phyloP scores from a whole-genome alignment of 305 asterid genomes.

The Plantago lanceolata region DNA sequence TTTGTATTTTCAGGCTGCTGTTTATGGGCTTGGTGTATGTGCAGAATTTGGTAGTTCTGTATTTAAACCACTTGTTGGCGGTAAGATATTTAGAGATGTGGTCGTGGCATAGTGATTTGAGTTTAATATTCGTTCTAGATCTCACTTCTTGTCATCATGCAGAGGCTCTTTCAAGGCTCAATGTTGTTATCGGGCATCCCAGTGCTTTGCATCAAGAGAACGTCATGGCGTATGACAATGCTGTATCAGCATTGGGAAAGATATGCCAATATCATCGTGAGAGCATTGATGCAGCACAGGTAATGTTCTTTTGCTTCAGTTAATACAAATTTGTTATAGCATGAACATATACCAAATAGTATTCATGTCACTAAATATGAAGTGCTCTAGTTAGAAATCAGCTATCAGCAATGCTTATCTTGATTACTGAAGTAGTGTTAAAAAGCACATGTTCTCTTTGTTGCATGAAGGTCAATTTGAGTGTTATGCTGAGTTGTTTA shows the following conservation, averaged over 20 bases:
- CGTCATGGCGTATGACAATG: slow-evolving; percentile 90
- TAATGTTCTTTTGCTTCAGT: slow-evolving; percentile 14
- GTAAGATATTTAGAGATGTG: slow-evolving; percentile 31
- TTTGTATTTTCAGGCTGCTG: slow-evolving; percentile 74
- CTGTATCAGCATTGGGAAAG: slow-evolving; percentile 89
- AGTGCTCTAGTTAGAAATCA: no score
- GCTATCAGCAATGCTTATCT: no score
- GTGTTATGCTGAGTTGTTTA: no score
- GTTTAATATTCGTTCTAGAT: neutral
- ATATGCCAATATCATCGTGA: slow-evolving; percentile 83
- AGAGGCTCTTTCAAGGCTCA: slow-evolving; percentile 91
- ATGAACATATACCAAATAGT: no score
- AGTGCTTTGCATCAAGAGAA: slow-evolving; percentile 67
- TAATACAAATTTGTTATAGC: no score
- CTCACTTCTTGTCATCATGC: slow-evolving; percentile 25
- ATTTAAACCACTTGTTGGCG: slow-evolving; percentile 83
- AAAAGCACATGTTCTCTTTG: no score
- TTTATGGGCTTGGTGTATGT: slow-evolving; percentile 93
- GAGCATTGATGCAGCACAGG: slow-evolving; percentile 80
- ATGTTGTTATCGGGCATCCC: slow-evolving; percentile 70
- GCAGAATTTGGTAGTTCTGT: slow-evolving; percentile 85
- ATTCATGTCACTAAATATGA: no score
- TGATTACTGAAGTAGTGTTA: no score
- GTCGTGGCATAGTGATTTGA: slow-evolving; percentile 5
- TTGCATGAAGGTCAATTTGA: no score